Evolutionary conservation across 2,329 filamentous ascomycete species (phyloP).

Genomic region (Beauveria caledonica): DNA sequence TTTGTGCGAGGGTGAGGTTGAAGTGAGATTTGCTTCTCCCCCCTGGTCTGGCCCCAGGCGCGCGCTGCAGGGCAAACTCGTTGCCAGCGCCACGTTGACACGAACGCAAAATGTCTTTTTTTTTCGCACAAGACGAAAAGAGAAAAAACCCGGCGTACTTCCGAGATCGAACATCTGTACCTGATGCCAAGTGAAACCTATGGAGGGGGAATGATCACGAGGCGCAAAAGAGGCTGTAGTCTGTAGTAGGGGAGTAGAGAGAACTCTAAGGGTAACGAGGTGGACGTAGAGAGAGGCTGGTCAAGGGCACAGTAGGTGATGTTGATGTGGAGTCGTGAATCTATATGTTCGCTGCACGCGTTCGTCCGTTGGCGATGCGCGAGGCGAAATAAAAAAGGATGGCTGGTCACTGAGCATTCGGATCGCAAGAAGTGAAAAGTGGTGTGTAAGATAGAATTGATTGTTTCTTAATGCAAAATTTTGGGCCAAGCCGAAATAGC

Average conservation of each 20-base stretch:
- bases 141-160: no score
- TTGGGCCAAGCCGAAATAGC: neutral
- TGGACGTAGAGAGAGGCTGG: neutral
- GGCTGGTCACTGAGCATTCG: neutral
- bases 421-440: neutral
- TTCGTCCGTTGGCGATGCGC: neutral
- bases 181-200: no score
- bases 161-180: no score
- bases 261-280: no score
- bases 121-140: no score
- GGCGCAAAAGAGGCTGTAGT: no score
- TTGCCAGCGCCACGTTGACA: neutral
- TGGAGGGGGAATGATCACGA: neutral
- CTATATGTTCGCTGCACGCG: neutral
- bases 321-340: neutral
- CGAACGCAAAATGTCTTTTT: no score
- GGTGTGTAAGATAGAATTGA: neutral
- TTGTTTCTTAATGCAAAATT: neutral
- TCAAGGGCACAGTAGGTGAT: neutral
- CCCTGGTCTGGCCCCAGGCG: neutral
- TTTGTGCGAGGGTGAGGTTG: neutral
- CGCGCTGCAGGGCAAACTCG: neutral
- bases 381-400: neutral
- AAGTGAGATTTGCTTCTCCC: neutral
- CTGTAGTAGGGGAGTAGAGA: no score